Evolutionary conservation across 176 grass and related monocot species (phyloP).

Genomic region (Cymbopogon citratus): DNA sequence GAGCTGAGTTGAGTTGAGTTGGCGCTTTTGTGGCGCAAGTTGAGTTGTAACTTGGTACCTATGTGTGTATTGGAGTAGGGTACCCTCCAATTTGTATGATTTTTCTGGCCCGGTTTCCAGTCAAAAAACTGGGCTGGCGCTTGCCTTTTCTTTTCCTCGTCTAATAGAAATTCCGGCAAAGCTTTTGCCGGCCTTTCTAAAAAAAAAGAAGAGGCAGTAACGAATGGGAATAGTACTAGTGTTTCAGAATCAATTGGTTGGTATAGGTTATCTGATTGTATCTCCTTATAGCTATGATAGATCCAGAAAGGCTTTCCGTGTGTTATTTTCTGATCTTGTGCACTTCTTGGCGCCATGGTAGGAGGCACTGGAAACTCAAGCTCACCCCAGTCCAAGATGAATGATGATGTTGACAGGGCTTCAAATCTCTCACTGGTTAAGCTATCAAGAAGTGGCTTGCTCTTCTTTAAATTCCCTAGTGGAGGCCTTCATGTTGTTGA

Average conservation of each 20-base stretch:
- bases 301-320: too few species aligned
- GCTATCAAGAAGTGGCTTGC: conserved; percentile 76
- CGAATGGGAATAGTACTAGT: background rate
- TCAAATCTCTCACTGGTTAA: conserved; percentile 80
- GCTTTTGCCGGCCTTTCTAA: too few species aligned
- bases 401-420: conserved; percentile 27
- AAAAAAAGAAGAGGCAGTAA: too few species aligned
- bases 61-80: too few species aligned
- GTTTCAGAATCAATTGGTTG: conserved; percentile 45
- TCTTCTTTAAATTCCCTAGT: conserved; percentile 71
- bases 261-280: background rate
- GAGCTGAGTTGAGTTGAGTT: too few species aligned
- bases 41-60: too few species aligned
- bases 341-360: conserved; percentile 29
- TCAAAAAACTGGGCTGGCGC: too few species aligned
- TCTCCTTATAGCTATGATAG: background rate
- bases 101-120: too few species aligned
- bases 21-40: too few species aligned
- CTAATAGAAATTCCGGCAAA: too few species aligned
- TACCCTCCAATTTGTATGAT: too few species aligned
- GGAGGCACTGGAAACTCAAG: conserved; percentile 19
- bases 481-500: conserved; percentile 51
- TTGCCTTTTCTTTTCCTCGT: too few species aligned
- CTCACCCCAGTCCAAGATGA: conserved; percentile 35
- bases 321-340: conserved; percentile 26